phyloP scores from a whole-genome alignment of 495 filamentous ascomycete species.

The Podospora pseudoanserina region DNA sequence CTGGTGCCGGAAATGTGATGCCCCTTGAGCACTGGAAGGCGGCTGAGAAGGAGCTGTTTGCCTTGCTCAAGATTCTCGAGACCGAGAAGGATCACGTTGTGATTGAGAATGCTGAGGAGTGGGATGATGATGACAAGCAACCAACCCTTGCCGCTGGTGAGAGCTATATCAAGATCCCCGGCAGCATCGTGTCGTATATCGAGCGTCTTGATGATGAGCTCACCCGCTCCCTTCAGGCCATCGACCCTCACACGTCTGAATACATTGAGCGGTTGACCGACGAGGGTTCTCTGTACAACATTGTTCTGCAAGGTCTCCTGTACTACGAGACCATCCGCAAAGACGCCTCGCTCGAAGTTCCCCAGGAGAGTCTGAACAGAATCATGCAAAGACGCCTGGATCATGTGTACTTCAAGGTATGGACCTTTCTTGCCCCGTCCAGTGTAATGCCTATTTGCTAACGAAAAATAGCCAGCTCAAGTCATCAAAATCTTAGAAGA shows the following conservation, averaged over 20 bases:
- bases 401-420: conserved; percentile 96
- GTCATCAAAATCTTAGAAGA: conserved; percentile 91
- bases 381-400: conserved; percentile 91
- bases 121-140: conserved; percentile 96
- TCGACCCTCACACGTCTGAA: conserved; percentile 97
- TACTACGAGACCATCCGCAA: conserved; percentile 79
- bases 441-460: conserved; percentile 18
- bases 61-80: conserved; percentile 76
- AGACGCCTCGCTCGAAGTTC: conserved; percentile 64
- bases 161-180: conserved; percentile 78
- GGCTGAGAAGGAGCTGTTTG: conserved; percentile 78
- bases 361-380: conserved; percentile 82
- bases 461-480: conserved; percentile 64
- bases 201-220: conserved; percentile 98
- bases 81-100: conserved; percentile 72
- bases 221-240: conserved; percentile 88
- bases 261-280: conserved; percentile 94
- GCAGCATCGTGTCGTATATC: conserved; percentile 89
- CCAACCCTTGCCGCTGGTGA: conserved; percentile 68
- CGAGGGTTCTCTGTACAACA: conserved; percentile 87
- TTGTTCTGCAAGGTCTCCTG: conserved; percentile 77
- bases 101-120: conserved; percentile 89
- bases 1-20: conserved; percentile 81
- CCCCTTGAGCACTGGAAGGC: conserved; percentile 94
- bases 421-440: conserved; percentile 16